Base-by-base conservation (phyloP, 163 green algal genomes). In the Chloromonas sp. region DNA sequence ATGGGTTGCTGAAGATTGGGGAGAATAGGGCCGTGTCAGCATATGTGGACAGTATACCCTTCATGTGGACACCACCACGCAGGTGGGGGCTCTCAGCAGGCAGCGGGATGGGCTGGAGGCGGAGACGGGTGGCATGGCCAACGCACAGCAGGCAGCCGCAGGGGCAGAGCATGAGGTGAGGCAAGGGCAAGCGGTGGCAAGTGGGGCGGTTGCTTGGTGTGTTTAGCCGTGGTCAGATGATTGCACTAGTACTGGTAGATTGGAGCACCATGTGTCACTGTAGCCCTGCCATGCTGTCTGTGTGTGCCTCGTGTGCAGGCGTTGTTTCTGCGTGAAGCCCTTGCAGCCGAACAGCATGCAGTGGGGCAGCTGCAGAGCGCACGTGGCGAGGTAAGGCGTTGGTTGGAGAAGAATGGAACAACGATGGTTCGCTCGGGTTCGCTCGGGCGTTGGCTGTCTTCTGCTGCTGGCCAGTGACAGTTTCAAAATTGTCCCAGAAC, bases 81-180 rank as follows among this genome's bases (percentile, higher is more conserved):
- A 87, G 85, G 66, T 88, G 36, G 71, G 81, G 60, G 36, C 1
- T 0, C 82, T 88, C 14, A 70, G 70, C 1, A 61, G 82, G 2
- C 85, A 88, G 70, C 82, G 82, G 14, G 85, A 88, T 61, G 71
- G 60, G n/a, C 60, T 83, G 77, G 78, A 71, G 0, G n/a, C 78
- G 36, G 82, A 88, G 85, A 80, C 85, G 0, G 14, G 66, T 0
- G 82, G 84, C 61, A n/a, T 86, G 71, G 11, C 71, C 11, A 58
- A 58, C 2, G 71, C 71, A 58, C 5, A 14, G 11, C 13, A 36
- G 2, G 13, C 60, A 15, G 57, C 0, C 0, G 1, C 85, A 85
- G 85, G 58, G 81, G 1, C 71, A 14, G 82, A 71, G 66, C 66
- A 74, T 5, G 66, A 74, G 66, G 66, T 74, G 66, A 74, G 66